phyloP scores from a whole-genome alignment of 202 grass and related monocot species.

The Cymbopogon flexuosus region DNA sequence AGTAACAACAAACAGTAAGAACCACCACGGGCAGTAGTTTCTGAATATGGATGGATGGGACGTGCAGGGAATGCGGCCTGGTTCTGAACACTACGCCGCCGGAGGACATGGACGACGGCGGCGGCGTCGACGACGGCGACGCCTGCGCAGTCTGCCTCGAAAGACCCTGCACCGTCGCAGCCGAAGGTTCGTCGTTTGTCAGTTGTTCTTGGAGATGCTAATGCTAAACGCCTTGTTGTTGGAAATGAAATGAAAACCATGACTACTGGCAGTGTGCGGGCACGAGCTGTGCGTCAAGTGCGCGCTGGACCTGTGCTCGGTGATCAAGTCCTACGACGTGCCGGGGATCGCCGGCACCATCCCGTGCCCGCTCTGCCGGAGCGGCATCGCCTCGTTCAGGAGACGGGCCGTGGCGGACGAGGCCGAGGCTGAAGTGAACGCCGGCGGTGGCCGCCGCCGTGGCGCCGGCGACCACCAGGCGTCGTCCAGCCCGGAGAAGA shows the following conservation, averaged over 20 bases:
- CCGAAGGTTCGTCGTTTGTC: slow-evolving; percentile 61
- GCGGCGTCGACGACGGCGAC: slow-evolving; percentile 32
- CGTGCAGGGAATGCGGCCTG: slow-evolving; percentile 49
- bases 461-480: neutral
- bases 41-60: neutral
- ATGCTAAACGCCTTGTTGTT: neutral
- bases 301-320: slow-evolving; percentile 71
- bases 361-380: slow-evolving; percentile 90
- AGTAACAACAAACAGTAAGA: neutral
- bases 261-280: slow-evolving; percentile 43
- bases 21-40: neutral
- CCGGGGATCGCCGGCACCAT: slow-evolving; percentile 49
- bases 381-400: slow-evolving; percentile 60
- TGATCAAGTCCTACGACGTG: slow-evolving; percentile 54
- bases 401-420: slow-evolving; percentile 25
- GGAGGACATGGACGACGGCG: slow-evolving; percentile 20
- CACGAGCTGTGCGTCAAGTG: slow-evolving; percentile 83
- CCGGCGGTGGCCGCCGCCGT: neutral
- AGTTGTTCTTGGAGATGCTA: neutral
- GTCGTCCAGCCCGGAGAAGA: slow-evolving; percentile 6
- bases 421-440: neutral
- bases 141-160: slow-evolving; percentile 76
- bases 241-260: too few species aligned
- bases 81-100: slow-evolving; percentile 27
- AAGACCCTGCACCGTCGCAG: slow-evolving; percentile 61